Conservation (phyloP, 345 rosid species). For the Erysimum cheiranthoides region DNA sequence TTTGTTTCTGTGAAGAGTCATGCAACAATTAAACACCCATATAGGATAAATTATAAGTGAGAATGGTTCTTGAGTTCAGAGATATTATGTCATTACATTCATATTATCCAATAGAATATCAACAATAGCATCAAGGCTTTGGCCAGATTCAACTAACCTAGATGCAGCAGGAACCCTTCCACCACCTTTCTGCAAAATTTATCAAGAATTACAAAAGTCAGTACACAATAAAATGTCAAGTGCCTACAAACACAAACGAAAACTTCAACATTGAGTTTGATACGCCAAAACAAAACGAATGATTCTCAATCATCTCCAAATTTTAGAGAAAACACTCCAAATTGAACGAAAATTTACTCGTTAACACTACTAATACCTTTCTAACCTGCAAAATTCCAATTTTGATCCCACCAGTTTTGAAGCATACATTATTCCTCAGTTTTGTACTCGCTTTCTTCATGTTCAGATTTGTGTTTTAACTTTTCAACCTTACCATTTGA, state of each 20-base stretch:
- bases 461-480: too few species aligned
- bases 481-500: too few species aligned
- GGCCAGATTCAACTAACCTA: conserved; percentile 66
- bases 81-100: conserved; percentile 57
- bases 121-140: conserved; percentile 77
- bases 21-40: conserved; percentile 42
- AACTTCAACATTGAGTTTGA: not conserved
- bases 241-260: not conserved
- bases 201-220: conserved; percentile 6
- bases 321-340: conserved; percentile 13
- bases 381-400: too few species aligned
- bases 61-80: not conserved
- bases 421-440: too few species aligned
- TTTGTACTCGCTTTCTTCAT: too few species aligned
- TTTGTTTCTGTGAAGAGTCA: conserved; percentile 76
- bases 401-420: too few species aligned
- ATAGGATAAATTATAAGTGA: conserved; percentile 21
- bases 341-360: not conserved
- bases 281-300: not conserved
- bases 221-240: not conserved
- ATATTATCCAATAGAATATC: conserved; percentile 85
- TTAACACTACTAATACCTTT: not conserved
- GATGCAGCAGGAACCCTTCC: conserved; percentile 69
- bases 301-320: too few species aligned
- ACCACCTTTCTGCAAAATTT: conserved; percentile 65